phyloP scores from a whole-genome alignment of 2,329 filamentous ascomycete genomes.

The Myriosclerotinia curreyana region DNA sequence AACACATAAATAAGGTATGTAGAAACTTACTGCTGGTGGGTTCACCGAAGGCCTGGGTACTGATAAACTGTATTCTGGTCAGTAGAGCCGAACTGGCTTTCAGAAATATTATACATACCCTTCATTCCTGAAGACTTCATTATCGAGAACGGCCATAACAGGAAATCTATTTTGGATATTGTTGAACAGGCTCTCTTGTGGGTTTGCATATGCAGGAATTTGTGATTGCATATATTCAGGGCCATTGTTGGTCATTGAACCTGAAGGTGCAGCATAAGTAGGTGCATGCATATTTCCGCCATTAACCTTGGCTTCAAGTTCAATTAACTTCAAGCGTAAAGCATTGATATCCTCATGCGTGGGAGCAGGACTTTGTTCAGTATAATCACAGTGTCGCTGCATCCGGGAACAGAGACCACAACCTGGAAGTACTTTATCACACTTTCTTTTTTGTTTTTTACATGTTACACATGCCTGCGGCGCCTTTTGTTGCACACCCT shows the following conservation, averaged over 20 bases:
- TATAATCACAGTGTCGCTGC: slow-evolving; percentile 45
- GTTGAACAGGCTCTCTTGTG: slow-evolving; percentile 33
- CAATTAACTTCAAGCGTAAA: slow-evolving; percentile 41
- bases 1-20: background rate
- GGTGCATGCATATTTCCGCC: slow-evolving; percentile 30
- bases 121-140: slow-evolving; percentile 42
- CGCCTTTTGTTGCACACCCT: slow-evolving; percentile 35
- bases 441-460: slow-evolving; percentile 51
- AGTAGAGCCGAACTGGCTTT: background rate
- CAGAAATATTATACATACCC: slow-evolving; percentile 27
- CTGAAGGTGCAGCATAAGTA: slow-evolving; percentile 32
- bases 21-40: slow-evolving; percentile 12
- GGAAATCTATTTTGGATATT: slow-evolving; percentile 42
- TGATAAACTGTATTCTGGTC: slow-evolving; percentile 35
- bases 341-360: slow-evolving; percentile 44
- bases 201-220: slow-evolving; percentile 28
- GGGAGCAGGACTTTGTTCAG: slow-evolving; percentile 40
- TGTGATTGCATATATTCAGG: slow-evolving; percentile 29
- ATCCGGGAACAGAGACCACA: slow-evolving; percentile 49
- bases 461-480: slow-evolving; percentile 46
- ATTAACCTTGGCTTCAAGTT: slow-evolving; percentile 43
- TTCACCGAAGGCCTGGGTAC: slow-evolving; percentile 41
- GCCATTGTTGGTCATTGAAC: slow-evolving; percentile 12
- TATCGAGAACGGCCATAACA: slow-evolving; percentile 46
- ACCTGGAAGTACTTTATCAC: slow-evolving; percentile 49